Percentiles rank a stretch among this genome's conserved stretches.
Conservation (phyloP, 805 yeast genomes). For the Myxozyma sirexii region DNA sequence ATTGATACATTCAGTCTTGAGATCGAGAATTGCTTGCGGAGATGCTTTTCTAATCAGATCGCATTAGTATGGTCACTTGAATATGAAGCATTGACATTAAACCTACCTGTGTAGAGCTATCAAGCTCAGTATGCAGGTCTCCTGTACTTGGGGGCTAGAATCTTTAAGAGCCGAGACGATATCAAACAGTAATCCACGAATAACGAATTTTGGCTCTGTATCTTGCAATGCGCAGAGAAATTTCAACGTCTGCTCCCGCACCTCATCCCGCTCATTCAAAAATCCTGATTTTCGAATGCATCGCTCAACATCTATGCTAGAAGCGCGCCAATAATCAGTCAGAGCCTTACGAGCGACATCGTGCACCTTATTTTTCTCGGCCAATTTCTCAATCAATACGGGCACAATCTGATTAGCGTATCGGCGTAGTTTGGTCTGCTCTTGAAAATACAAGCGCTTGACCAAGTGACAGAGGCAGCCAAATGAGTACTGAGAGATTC, state of each 20-base stretch:
- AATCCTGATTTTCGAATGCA: conserved; percentile 42
- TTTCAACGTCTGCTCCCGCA: conserved; percentile 37
- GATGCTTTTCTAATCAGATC: neutral
- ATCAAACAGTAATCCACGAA: conserved; percentile 42
- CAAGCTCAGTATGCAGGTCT: conserved; percentile 41
- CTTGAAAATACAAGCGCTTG: conserved; percentile 49
- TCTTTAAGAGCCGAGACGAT: conserved; percentile 42
- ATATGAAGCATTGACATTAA: neutral
- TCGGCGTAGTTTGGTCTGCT: conserved; percentile 41
- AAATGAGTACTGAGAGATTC: conserved; percentile 40
- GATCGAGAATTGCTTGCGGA: conserved; percentile 14
- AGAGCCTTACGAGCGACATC: conserved; percentile 41
- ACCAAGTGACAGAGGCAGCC: conserved; percentile 51
- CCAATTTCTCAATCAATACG: conserved; percentile 41
- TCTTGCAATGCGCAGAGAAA: conserved; percentile 37
- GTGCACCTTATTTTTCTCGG: conserved; percentile 38
- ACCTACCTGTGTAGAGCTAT: conserved; percentile 47
- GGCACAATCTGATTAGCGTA: conserved; percentile 43
- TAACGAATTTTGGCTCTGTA: conserved; percentile 39
- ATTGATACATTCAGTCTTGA: conserved; percentile 11
- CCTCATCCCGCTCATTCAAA: conserved; percentile 32
- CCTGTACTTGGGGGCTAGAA: conserved; percentile 33
- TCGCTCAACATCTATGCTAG: conserved; percentile 43
- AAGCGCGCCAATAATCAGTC: conserved; percentile 46
- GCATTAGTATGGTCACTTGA: neutral